Conservation (phyloP, 2,329 filamentous ascomycete species). For the Emergomyces africanus region DNA sequence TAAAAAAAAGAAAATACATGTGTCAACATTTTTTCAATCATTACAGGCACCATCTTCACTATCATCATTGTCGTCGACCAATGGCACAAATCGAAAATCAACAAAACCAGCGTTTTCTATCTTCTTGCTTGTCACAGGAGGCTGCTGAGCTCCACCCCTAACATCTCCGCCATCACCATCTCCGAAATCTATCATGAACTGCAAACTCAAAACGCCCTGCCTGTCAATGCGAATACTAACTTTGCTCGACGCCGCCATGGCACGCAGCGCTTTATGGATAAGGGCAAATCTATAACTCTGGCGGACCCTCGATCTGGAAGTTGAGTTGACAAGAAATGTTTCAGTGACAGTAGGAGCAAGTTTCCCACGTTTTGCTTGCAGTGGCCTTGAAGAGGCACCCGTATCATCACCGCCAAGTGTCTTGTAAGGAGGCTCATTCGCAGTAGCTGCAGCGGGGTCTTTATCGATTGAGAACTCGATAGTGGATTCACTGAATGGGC, state of each 20-base stretch:
- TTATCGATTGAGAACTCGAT: slow-evolving; percentile 47
- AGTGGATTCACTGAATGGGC: slow-evolving; percentile 45
- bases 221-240: slow-evolving; percentile 80
- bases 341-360: slow-evolving; percentile 34
- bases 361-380: slow-evolving; percentile 20
- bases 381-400: slow-evolving; percentile 17
- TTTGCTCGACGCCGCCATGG: slow-evolving; percentile 89
- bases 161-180: slow-evolving; percentile 30
- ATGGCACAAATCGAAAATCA: slow-evolving; percentile 35
- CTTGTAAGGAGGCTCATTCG: slow-evolving; percentile 19
- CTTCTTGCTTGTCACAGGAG: slow-evolving; percentile 11
- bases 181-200: slow-evolving; percentile 91
- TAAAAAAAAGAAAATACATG: background rate
- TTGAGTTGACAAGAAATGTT: slow-evolving; percentile 44
- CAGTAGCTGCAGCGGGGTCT: slow-evolving; percentile 16
- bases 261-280: slow-evolving; percentile 70
- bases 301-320: slow-evolving; percentile 48
- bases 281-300: slow-evolving; percentile 81
- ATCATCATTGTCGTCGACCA: slow-evolving; percentile 30
- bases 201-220: slow-evolving; percentile 82
- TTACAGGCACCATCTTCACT: slow-evolving; percentile 11
- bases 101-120: slow-evolving; percentile 31
- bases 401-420: slow-evolving; percentile 23
- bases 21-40: background rate
- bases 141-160: slow-evolving; percentile 10